Base-by-base conservation (phyloP, 345 rosid species). In the Brassica juncea region DNA sequence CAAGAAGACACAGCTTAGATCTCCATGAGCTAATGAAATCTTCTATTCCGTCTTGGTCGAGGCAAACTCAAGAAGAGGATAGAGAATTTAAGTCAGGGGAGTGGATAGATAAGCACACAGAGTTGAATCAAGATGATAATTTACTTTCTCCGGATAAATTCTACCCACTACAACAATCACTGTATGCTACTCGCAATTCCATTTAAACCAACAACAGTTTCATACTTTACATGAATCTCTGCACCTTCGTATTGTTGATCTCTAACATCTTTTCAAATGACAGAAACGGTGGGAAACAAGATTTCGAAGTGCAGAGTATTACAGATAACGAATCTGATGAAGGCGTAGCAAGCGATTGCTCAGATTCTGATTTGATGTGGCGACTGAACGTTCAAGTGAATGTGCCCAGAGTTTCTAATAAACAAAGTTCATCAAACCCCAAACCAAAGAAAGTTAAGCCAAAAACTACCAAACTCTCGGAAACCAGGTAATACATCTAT, bases 301-400 rank as follows among this genome's bases (percentile, higher is more conserved):
- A 84, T 12, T 73, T 42, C 15, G 88, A 89, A 72, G 86, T 70
- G 27, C 89, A 78, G 78, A 85, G 86, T 77, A 74, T 71, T 27
- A 80, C 84, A 30, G 84, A 87, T 6, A 90, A 88, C 25, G 91
- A 88, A 34, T 80, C 86, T 25, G 97, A 94, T 0, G 98, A 90
- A 69, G 89, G 86, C 63, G 89, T 82, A 52, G 80, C 90, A 7
- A 91, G 96, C 15, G 98, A 95, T 67, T 88, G 88, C 80, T 93
- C 96, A 1, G 99, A 91, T 64, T 77, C 90, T 5, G 97, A 93
- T 66, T 66, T 82, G 81, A 49, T 75, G 64, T 89, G 89, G 89
- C 92, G 87, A 75, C 81, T 86, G 70, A 86, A 59, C 23, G 71
- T 88, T 82, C 97, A 90, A 80, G 84, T 86, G 78, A 86, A 68